Conservation (phyloP, 164 flowering plant species). For the Berberis vulgaris region DNA sequence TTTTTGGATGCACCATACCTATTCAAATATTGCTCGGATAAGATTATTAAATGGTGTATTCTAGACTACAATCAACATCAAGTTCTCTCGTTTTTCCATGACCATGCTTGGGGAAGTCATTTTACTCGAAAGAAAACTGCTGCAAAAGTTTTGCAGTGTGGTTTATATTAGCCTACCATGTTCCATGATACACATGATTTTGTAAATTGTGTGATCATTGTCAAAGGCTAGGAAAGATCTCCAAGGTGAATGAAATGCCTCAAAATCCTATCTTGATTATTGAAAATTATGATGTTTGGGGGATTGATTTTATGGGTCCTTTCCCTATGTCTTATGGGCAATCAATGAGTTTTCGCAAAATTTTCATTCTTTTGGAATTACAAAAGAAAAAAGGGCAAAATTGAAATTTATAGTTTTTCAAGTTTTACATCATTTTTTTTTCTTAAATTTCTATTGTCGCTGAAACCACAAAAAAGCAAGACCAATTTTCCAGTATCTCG, state of each 20-base stretch:
- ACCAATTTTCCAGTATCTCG: no score
- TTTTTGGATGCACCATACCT: conserved; percentile 1
- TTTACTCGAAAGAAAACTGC: background rate
- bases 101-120: conserved; percentile 2
- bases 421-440: no score
- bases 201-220: background rate
- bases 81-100: background rate
- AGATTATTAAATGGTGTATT: background rate
- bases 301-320: background rate
- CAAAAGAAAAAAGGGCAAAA: no score
- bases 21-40: background rate
- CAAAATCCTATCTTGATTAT: background rate
- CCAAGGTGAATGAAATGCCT: background rate
- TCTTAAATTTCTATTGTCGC: no score
- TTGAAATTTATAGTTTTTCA: no score
- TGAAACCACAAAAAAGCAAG: no score
- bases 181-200: background rate
- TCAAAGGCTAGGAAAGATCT: background rate
- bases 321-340: background rate
- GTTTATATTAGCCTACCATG: background rate
- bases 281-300: conserved; percentile 1
- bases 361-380: no score
- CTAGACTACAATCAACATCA: background rate
- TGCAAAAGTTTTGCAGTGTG: conserved; percentile 2
- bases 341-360: no score